Conservation (phyloP, 1,284 basidiomycete genomes). For the Leccinum ponderosum region DNA sequence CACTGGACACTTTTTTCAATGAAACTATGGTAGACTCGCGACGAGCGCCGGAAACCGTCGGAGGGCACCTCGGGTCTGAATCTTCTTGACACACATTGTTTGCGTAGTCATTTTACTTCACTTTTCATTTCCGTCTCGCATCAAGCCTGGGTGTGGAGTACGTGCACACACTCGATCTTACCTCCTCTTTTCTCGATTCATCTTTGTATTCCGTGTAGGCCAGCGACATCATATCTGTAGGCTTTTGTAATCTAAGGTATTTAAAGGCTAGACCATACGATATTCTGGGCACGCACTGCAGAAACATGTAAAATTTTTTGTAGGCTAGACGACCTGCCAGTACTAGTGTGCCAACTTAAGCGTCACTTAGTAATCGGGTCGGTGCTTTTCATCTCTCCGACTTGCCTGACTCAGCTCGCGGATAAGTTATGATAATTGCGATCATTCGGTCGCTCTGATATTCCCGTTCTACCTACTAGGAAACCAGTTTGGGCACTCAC, state of each 20-base stretch:
- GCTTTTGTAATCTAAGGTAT: not conserved
- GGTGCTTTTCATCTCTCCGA: no score
- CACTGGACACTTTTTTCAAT: not conserved
- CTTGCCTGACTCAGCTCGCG: no score
- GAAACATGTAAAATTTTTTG: no score
- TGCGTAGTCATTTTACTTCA: slow-evolving; percentile 3
- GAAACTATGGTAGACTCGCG: not conserved
- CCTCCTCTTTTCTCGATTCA: slow-evolving; percentile 11
- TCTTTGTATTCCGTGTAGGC: slow-evolving; percentile 28
- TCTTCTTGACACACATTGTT: not conserved
- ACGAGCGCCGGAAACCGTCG: not conserved
- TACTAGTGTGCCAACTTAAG: no score
- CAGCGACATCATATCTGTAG: not conserved
- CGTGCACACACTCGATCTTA: slow-evolving; percentile 26
- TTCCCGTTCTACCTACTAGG: not conserved
- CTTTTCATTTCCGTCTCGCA: slow-evolving; percentile 14
- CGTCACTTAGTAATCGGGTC: no score
- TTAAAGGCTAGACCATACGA: no score
- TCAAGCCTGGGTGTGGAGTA: slow-evolving; percentile 33
- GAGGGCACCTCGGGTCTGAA: no score
- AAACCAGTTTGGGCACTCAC: not conserved
- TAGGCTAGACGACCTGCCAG: no score
- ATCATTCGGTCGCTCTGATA: no score
- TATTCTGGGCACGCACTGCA: no score
- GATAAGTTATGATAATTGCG: no score